phyloP scores from a whole-genome alignment of 257 asterid species.

The Scutellaria galericulata region DNA sequence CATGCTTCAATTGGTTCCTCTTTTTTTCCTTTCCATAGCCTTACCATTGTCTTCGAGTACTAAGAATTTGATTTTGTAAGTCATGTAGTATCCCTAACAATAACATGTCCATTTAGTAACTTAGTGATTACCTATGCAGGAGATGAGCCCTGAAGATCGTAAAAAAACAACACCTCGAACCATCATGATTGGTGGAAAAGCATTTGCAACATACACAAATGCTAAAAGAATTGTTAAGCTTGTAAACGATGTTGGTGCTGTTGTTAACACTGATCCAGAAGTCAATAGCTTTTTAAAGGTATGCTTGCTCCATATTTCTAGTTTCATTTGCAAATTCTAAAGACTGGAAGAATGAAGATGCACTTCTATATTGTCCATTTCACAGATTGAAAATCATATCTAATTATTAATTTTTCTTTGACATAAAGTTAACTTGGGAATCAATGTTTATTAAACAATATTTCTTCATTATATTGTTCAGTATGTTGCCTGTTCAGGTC shows the following conservation, averaged over 20 bases:
- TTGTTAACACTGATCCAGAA: slow-evolving; percentile 91
- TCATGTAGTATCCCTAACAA: neutral
- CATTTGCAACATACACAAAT: slow-evolving; percentile 95
- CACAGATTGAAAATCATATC: neutral
- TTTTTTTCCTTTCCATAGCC: neutral
- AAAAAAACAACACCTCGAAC: slow-evolving; percentile 84
- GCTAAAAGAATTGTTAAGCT: slow-evolving; percentile 97
- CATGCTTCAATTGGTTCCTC: slow-evolving; percentile 4
- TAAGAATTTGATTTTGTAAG: neutral
- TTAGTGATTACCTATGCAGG: slow-evolving; percentile 57
- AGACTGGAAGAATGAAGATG: slow-evolving; percentile 7
- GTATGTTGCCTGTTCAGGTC: neutral
- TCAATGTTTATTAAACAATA: neutral
- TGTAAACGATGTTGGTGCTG: slow-evolving; percentile 93
- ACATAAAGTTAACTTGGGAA: neutral
- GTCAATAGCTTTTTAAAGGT: slow-evolving; percentile 90
- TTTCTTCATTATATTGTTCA: neutral
- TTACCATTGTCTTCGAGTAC: neutral
- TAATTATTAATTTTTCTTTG: neutral
- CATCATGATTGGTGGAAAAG: slow-evolving; percentile 98
- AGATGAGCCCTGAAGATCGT: slow-evolving; percentile 90
- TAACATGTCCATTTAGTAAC: slow-evolving; percentile 1
- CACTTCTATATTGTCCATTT: neutral
- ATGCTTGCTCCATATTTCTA: slow-evolving; percentile 21
- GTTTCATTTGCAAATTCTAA: slow-evolving; percentile 19